These are phyloP conservation scores for Vanrija sp. DNA, from an alignment of 1,284 basidiomycete species.

Conservation along the genomic window DNA sequence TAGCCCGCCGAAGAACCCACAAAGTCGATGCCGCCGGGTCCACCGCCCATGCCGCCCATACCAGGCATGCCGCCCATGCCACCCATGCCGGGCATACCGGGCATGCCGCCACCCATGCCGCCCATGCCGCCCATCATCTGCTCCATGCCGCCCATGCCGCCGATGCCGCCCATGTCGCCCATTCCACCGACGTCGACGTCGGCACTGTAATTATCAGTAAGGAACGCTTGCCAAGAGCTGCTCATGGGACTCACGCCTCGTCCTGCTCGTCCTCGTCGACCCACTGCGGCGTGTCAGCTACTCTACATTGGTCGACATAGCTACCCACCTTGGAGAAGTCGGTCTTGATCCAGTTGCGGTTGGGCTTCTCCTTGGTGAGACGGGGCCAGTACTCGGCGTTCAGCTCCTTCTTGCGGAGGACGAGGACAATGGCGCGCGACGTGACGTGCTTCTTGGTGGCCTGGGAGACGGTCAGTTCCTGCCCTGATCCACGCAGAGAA, in stretches of 20 bases:
- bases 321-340: slow-evolving; percentile 69
- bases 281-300: slow-evolving; percentile 54
- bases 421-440: slow-evolving; percentile 61
- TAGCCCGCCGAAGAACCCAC: slow-evolving; percentile 8
- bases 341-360: slow-evolving; percentile 76
- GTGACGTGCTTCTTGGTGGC: slow-evolving; percentile 62
- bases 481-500: neutral
- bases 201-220: slow-evolving; percentile 3
- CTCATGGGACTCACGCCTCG: slow-evolving; percentile 33
- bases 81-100: slow-evolving; percentile 30
- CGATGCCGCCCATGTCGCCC: slow-evolving; percentile 21
- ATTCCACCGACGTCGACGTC: neutral
- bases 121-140: slow-evolving; percentile 32
- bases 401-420: slow-evolving; percentile 74
- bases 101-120: slow-evolving; percentile 43
- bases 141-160: slow-evolving; percentile 16
- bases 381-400: slow-evolving; percentile 81
- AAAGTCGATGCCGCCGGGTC: slow-evolving; percentile 52
- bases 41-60: slow-evolving; percentile 36
- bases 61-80: slow-evolving; percentile 33
- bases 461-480: slow-evolving; percentile 47
- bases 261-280: slow-evolving; percentile 94
- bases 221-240: neutral
- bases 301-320: slow-evolving; percentile 1
- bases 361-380: slow-evolving; percentile 76